A percentile compares a stretch with the other conserved stretches of the same genome.
These are phyloP conservation scores for Coprinopsis strossmayeri DNA, from an alignment of 768 basidiomycete genomes.

Conservation along the genomic window DNA sequence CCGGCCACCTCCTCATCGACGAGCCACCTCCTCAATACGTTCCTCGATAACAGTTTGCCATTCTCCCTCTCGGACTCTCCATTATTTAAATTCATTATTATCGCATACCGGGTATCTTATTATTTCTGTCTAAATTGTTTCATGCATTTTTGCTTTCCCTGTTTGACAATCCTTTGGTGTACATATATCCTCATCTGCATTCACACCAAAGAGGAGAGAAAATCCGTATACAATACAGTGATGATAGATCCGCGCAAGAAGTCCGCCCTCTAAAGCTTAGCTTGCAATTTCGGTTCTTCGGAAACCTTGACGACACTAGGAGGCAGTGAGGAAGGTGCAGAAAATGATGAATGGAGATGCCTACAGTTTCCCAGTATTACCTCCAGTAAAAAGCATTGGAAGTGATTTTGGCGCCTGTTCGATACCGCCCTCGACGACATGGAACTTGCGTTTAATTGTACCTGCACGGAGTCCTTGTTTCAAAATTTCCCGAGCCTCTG, in stretches of 20 bases:
- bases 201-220: no score
- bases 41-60: no score
- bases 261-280: constrained; percentile 24
- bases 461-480: constrained; percentile 55
- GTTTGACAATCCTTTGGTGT: no score
- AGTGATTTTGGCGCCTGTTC: constrained; percentile 69
- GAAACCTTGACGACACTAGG: constrained; percentile 54
- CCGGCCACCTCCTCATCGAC: neutral
- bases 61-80: no score
- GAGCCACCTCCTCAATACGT: constrained; percentile 9
- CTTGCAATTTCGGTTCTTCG: constrained; percentile 25
- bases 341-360: constrained; percentile 15
- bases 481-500: constrained; percentile 52
- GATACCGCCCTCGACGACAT: constrained; percentile 66
- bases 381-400: constrained; percentile 66
- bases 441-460: constrained; percentile 73
- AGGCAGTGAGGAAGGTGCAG: constrained; percentile 4
- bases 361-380: constrained; percentile 73
- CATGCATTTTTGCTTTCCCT: no score
- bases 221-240: no score
- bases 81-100: no score
- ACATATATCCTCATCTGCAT: no score
- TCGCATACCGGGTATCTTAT: no score
- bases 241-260: neutral
- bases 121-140: no score